A percentile compares a stretch with the other conserved stretches of the same genome.
Conservation (phyloP, 2,329 filamentous ascomycete genomes). For the Catunica adiposa region DNA sequence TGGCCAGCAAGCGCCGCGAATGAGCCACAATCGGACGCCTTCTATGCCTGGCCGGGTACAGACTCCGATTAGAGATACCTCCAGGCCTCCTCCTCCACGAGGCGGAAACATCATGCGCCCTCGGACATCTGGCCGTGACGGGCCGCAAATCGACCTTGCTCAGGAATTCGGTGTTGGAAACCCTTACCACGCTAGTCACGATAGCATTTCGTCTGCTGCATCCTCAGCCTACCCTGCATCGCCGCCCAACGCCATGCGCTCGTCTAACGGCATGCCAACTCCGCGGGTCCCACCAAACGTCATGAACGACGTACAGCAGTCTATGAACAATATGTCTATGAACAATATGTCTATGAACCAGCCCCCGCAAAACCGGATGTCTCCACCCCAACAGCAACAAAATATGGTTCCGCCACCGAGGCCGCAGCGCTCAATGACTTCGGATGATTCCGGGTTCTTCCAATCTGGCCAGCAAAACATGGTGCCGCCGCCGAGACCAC, state of each 20-base stretch:
- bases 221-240: constrained; percentile 24
- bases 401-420: not conserved
- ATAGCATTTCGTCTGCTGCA: constrained; percentile 10
- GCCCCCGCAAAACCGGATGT: not conserved
- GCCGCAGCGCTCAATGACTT: not conserved
- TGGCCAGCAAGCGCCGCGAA: not conserved
- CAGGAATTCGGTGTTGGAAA: constrained; percentile 45
- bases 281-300: not conserved
- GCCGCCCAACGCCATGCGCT: constrained; percentile 2
- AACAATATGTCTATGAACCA: too few species aligned
- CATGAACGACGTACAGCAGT: constrained; percentile 12
- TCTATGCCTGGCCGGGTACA: constrained; percentile 20
- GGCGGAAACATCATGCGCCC: constrained; percentile 32
- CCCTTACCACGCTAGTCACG: constrained; percentile 38
- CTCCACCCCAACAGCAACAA: constrained; percentile 6
- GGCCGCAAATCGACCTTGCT: constrained; percentile 35
- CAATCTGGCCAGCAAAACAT: constrained; percentile 1
- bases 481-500: constrained; percentile 2
- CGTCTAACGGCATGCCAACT: not conserved
- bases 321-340: constrained; percentile 11
- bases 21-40: constrained; percentile 8
- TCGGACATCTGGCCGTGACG: constrained; percentile 24
- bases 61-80: constrained; percentile 24
- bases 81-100: constrained; percentile 33
- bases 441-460: too few species aligned